Evolutionary conservation across 257 asterid genomes (phyloP).

Genomic region (Buddleja alternifolia): DNA sequence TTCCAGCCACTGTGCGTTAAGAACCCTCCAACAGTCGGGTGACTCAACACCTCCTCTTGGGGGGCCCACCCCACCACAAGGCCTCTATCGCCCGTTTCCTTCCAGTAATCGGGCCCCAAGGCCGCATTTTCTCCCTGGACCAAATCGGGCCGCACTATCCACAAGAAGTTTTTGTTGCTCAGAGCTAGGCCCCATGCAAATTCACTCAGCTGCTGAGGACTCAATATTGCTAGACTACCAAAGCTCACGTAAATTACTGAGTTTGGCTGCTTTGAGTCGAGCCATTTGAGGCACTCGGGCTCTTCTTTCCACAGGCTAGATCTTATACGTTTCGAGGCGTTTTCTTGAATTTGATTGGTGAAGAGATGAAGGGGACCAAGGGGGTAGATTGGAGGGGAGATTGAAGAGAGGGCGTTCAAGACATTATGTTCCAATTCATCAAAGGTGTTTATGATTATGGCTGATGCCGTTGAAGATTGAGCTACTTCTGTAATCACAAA

Average conservation of each 20-base stretch:
- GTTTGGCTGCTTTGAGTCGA: constrained; percentile 25
- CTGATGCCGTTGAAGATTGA: constrained; percentile 39
- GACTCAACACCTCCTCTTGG: constrained; percentile 47
- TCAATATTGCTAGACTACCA: constrained; percentile 45
- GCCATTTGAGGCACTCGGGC: constrained; percentile 43
- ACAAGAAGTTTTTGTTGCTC: constrained; percentile 40
- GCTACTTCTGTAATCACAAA: constrained; percentile 31
- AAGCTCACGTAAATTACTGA: constrained; percentile 52
- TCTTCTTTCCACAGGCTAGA: constrained; percentile 49
- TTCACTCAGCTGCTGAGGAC: constrained; percentile 30
- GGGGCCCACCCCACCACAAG: constrained; percentile 42
- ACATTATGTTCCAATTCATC: constrained; percentile 36
- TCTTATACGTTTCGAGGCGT: constrained; percentile 17
- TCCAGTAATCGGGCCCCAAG: constrained; percentile 29
- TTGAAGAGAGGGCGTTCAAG: constrained; percentile 23
- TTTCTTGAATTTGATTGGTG: constrained; percentile 10
- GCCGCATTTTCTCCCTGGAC: constrained; percentile 26
- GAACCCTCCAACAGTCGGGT: constrained; percentile 40
- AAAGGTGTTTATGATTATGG: constrained; percentile 44
- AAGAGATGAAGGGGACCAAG: constrained; percentile 40
- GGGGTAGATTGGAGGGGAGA: constrained; percentile 40
- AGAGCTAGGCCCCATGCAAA: constrained; percentile 50
- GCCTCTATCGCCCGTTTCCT: constrained; percentile 36
- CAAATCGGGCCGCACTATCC: constrained; percentile 46
- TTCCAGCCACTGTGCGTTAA: constrained; percentile 60